Evolutionary conservation across 2,329 filamentous ascomycete species (phyloP).

Genomic region (Sarocladium strictum): DNA sequence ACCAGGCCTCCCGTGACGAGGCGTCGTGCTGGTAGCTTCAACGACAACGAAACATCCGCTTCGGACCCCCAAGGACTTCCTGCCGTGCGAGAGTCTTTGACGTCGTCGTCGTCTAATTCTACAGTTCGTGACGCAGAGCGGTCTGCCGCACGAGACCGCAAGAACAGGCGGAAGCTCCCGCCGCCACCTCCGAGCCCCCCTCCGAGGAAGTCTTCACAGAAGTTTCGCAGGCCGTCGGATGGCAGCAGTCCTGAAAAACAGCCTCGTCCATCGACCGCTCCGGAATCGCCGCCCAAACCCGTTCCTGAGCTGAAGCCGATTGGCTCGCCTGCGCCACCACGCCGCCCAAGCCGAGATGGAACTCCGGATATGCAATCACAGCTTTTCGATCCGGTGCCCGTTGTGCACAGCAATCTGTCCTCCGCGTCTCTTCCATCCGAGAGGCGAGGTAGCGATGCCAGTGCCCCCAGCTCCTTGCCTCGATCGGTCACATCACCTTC

Average conservation of each 20-base stretch:
- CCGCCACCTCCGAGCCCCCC: slow-evolving; percentile 54
- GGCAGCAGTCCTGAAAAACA: slow-evolving; percentile 10
- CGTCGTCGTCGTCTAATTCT: slow-evolving; percentile 67
- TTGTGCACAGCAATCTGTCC: slow-evolving; percentile 59
- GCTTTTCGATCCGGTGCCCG: slow-evolving; percentile 41
- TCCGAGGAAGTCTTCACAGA: slow-evolving; percentile 55
- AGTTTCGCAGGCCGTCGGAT: slow-evolving; percentile 31
- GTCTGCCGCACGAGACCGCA: slow-evolving; percentile 34
- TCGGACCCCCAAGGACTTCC: slow-evolving; percentile 53
- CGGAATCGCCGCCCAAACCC: slow-evolving; percentile 18
- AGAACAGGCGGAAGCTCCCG: slow-evolving; percentile 34
- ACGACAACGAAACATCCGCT: slow-evolving; percentile 38
- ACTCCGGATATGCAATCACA: slow-evolving; percentile 56
- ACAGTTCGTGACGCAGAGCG: slow-evolving; percentile 52
- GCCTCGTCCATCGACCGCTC: slow-evolving; percentile 6
- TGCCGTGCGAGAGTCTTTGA: slow-evolving; percentile 62
- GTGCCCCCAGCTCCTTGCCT: slow-evolving; percentile 13
- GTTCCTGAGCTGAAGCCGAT: slow-evolving; percentile 25
- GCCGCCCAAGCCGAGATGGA: slow-evolving; percentile 63
- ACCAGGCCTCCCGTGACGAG: slow-evolving; percentile 56
- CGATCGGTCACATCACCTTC: background rate
- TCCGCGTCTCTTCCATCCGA: slow-evolving; percentile 40
- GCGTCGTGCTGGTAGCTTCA: slow-evolving; percentile 49
- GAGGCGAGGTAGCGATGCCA: slow-evolving; percentile 38
- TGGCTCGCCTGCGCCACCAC: slow-evolving; percentile 34